phyloP scores from a whole-genome alignment of 2,329 filamentous ascomycete species.

The Apiospora kogelbergensis region DNA sequence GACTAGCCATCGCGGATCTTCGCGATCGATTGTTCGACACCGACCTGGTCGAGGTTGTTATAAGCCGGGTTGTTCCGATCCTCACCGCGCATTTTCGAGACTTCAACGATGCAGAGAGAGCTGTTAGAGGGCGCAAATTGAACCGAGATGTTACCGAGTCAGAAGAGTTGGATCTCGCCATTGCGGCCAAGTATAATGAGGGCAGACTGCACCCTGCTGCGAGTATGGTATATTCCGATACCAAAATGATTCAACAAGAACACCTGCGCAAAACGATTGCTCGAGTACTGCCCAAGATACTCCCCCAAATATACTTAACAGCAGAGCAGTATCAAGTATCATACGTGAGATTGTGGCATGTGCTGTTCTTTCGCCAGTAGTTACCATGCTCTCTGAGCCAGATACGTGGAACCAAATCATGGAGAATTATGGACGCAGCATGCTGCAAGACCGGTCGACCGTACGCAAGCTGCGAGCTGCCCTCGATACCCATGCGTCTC shows the following conservation, averaged over 20 bases:
- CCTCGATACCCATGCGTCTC: conserved; percentile 88
- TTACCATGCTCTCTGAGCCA: conserved; percentile 81
- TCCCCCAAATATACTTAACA: conserved; percentile 72
- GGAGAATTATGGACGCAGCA: conserved; percentile 81
- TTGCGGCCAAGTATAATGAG: conserved; percentile 90
- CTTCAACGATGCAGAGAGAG: conserved; percentile 85
- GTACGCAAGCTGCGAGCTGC: conserved; percentile 89
- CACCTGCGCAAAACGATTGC: conserved; percentile 77
- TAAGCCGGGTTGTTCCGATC: conserved; percentile 81
- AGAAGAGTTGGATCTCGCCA: conserved; percentile 91
- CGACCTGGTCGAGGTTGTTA: conserved; percentile 81
- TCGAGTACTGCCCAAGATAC: conserved; percentile 69
- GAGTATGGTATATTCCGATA: conserved; percentile 78
- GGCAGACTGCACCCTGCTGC: conserved; percentile 87
- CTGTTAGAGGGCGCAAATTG: conserved; percentile 82
- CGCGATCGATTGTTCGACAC: conserved; percentile 70
- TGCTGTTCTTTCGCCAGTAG: conserved; percentile 80
- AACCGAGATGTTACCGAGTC: conserved; percentile 92
- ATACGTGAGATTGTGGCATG: conserved; percentile 91
- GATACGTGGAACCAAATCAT: conserved; percentile 98
- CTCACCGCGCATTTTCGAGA: conserved; percentile 86
- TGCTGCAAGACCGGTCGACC: conserved; percentile 93
- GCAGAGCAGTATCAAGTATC: conserved; percentile 76
- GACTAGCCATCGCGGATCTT: conserved; percentile 69
- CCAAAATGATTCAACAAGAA: conserved; percentile 82